phyloP scores from a whole-genome alignment of 345 rosid species.

The Carallia brachiata region DNA sequence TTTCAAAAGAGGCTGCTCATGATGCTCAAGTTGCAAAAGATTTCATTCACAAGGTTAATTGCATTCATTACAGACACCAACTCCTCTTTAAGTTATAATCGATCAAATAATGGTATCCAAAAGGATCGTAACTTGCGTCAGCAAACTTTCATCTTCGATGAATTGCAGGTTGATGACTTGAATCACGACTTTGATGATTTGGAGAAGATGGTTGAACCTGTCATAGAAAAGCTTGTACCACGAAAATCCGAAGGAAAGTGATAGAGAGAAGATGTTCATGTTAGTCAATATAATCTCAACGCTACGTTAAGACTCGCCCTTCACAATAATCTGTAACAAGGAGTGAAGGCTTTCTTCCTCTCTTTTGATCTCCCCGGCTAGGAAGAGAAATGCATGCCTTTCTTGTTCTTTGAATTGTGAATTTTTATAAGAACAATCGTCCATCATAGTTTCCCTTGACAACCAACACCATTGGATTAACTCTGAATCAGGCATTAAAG shows the following conservation, averaged over 20 bases:
- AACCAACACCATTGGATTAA: too few relatives aligned
- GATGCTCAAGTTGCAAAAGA: slow-evolving; percentile 50
- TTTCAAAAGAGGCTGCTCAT: slow-evolving; percentile 57
- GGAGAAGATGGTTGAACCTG: slow-evolving; percentile 56
- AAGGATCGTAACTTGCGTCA: too few relatives aligned
- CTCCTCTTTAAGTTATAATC: background rate
- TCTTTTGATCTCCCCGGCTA: too few relatives aligned
- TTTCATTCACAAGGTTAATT: slow-evolving; percentile 50
- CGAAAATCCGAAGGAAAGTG: slow-evolving; percentile 20
- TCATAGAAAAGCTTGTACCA: slow-evolving; percentile 29
- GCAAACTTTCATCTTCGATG: background rate
- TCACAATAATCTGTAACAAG: too few relatives aligned
- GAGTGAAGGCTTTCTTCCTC: too few relatives aligned
- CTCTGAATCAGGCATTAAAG: too few relatives aligned
- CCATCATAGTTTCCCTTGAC: too few relatives aligned
- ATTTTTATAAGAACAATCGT: too few relatives aligned
- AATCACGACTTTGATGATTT: slow-evolving; percentile 52
- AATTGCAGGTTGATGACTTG: slow-evolving; percentile 47
- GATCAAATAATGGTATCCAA: background rate
- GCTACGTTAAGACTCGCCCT: too few relatives aligned
- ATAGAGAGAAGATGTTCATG: background rate
- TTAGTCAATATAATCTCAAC: too few relatives aligned
- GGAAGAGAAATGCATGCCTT: too few relatives aligned
- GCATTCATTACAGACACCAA: background rate
- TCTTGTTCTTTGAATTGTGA: too few relatives aligned